Conservation (phyloP, 2,329 filamentous ascomycete genomes). For the Parastagonospora avenae region DNA sequence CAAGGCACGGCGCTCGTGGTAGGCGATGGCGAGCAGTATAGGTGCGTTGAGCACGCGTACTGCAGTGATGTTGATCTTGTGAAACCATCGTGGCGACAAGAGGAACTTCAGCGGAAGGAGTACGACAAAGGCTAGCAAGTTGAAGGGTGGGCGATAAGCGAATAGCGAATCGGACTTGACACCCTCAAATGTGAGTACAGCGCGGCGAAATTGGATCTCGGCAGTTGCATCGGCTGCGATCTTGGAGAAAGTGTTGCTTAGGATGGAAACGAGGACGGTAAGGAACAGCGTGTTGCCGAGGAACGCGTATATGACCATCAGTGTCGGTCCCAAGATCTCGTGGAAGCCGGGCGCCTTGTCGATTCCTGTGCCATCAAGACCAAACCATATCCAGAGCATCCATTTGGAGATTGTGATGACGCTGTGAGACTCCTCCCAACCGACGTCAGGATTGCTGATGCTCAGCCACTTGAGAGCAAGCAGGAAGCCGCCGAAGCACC, state of each 20-base stretch:
- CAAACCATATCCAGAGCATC: conserved; percentile 96
- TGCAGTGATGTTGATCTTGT: conserved; percentile 82
- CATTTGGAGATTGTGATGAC: conserved; percentile 79
- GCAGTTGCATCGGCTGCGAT: conserved; percentile 77
- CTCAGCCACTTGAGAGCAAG: conserved; percentile 80
- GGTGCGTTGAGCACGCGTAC: conserved; percentile 78
- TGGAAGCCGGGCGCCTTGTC: conserved; percentile 71
- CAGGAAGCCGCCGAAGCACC: conserved; percentile 84
- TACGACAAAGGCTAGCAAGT: conserved; percentile 75
- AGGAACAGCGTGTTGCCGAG: conserved; percentile 86
- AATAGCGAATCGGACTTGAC: conserved; percentile 86
- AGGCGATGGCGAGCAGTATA: conserved; percentile 71
- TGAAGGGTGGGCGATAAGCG: conserved; percentile 82
- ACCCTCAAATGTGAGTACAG: conserved; percentile 82
- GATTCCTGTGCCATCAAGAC: conserved; percentile 71
- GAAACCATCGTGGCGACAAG: conserved; percentile 83
- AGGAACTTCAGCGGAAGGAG: conserved; percentile 78
- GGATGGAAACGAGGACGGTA: conserved; percentile 86
- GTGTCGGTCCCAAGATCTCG: conserved; percentile 74
- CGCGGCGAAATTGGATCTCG: conserved; percentile 82
- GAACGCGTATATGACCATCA: conserved; percentile 86
- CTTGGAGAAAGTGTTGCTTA: conserved; percentile 81
- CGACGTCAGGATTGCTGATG: conserved; percentile 41
- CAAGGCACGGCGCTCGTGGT: conserved; percentile 71
- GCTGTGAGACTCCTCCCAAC: conserved; percentile 52